These are phyloP conservation scores for Sphaerulina musiva DNA, from an alignment of 2,329 filamentous ascomycete genomes.

Conservation along the genomic window DNA sequence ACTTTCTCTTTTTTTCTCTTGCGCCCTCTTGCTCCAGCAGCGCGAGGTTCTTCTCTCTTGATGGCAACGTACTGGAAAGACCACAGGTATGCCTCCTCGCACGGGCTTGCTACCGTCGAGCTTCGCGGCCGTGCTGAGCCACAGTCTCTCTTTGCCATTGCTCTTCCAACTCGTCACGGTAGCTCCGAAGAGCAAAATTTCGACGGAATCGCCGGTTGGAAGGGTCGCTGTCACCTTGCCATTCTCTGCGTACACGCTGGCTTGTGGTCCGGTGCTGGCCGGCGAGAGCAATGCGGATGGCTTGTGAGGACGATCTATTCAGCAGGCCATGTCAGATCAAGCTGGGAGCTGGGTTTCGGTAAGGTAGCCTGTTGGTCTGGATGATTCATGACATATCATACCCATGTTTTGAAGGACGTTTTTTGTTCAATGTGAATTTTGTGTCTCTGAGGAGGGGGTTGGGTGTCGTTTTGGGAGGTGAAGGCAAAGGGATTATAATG, in stretches of 20 bases:
- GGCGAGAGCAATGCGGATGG: conserved; percentile 64
- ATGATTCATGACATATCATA: background rate
- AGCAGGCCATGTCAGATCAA: background rate
- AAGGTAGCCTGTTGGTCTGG: too few species aligned
- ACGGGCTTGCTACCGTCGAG: conserved; percentile 86
- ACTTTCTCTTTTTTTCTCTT: background rate
- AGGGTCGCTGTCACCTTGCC: conserved; percentile 70
- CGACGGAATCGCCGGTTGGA: conserved; percentile 78
- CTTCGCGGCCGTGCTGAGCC: conserved; percentile 47
- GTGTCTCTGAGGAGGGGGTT: too few species aligned
- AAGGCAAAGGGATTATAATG: too few species aligned
- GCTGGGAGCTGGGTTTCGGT: too few species aligned
- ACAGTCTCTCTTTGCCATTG: conserved; percentile 45
- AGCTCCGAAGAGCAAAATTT: conserved; percentile 82
- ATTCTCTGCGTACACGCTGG: conserved; percentile 67
- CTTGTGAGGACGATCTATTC: conserved; percentile 69
- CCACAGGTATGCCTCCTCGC: conserved; percentile 82
- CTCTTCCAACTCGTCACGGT: conserved; percentile 93
- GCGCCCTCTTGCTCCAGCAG: background rate
- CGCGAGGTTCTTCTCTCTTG: background rate
- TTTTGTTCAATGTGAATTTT: too few species aligned
- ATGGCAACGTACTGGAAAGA: conserved; percentile 68
- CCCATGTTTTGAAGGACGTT: background rate
- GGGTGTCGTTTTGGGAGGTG: too few species aligned
- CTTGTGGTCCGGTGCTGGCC: conserved; percentile 58